Base-by-base conservation (phyloP, 805 yeast genomes). In the Sugiyamaella smithiae region DNA sequence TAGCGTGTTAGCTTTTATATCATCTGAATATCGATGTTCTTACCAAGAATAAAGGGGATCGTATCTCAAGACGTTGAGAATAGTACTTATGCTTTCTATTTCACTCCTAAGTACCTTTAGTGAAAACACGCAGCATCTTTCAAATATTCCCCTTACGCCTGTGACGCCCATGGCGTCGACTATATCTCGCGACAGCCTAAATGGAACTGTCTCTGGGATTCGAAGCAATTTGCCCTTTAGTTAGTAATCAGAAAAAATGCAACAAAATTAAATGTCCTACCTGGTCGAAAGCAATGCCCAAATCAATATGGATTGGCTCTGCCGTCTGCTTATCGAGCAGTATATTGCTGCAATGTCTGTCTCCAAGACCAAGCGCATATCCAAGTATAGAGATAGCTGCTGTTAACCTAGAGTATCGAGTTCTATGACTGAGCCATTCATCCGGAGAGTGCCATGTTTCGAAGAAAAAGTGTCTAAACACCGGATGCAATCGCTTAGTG, bases 251-350 rank as follows among this genome's bases (percentile, higher is more conserved):
- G 12, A 19, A 23, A 33, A 5, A 23, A 23, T 6, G 25, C 12
- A 7, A 12, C 11, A 9, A 17, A 9, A 19, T 12, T n/a, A 23
- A 5, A 12, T 2, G 16, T 33, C 52, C 31, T 35, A 49, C 52
- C 60, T 89, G 97, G 64, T 93, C 99, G 69, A 93, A 93, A 0
- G 98, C 95, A 40, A 93, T 90, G 0, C 99, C 99, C 14, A 93
- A 69, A 65, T 93, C 99, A 57, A 93, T 95, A 63, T 95, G 99
- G 22, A 93, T 82, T 0, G 97, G 95, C 58, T 90, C 97, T 0
- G 98, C 98, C 0, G 87, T 76, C n/a, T 64, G 60, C 43, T 74
- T 73, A 64, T 93, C 97, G n/a, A 93, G 62, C 41, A 93, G 66
- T 32, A 93, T 84, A 63, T 93, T 93, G 64, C 89, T 89, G 63